phyloP scores from a whole-genome alignment of 202 grass and related monocot genomes.

The Alloteropsis angusta region DNA sequence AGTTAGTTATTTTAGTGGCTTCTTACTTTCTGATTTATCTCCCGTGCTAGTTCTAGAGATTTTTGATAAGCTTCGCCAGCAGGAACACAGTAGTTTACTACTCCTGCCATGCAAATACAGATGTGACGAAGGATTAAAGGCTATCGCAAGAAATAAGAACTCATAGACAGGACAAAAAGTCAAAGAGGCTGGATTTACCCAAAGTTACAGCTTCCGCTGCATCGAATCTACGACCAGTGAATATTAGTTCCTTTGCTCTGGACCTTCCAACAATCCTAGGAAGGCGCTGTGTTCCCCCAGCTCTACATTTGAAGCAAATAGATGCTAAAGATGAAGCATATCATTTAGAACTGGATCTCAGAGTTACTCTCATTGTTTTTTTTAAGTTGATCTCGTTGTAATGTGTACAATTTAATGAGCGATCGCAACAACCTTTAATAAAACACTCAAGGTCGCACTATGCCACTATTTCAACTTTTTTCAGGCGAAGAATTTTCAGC shows the following conservation, averaged over 20 bases:
- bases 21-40: slow-evolving; percentile 80
- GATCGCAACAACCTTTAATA: neutral
- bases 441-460: neutral
- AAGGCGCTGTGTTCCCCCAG: slow-evolving; percentile 81
- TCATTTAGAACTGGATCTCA: neutral
- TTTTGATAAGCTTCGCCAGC: slow-evolving; percentile 53
- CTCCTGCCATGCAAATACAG: slow-evolving; percentile 35
- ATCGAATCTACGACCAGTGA: slow-evolving; percentile 77
- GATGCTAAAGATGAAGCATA: slow-evolving; percentile 17
- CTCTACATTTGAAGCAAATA: slow-evolving; percentile 39
- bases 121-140: neutral
- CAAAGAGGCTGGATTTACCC: slow-evolving; percentile 19
- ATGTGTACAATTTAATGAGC: neutral
- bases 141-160: neutral
- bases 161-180: neutral
- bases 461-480: neutral
- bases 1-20: neutral
- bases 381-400: neutral
- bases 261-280: slow-evolving; percentile 80
- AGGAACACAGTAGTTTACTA: slow-evolving; percentile 79
- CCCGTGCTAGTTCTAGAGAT: slow-evolving; percentile 63
- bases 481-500: neutral
- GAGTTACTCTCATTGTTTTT: neutral
- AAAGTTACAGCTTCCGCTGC: slow-evolving; percentile 57
- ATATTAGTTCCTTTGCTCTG: slow-evolving; percentile 84